Evolutionary conservation across 768 basidiomycete species (phyloP).

Genomic region (Pisolithus sp.): DNA sequence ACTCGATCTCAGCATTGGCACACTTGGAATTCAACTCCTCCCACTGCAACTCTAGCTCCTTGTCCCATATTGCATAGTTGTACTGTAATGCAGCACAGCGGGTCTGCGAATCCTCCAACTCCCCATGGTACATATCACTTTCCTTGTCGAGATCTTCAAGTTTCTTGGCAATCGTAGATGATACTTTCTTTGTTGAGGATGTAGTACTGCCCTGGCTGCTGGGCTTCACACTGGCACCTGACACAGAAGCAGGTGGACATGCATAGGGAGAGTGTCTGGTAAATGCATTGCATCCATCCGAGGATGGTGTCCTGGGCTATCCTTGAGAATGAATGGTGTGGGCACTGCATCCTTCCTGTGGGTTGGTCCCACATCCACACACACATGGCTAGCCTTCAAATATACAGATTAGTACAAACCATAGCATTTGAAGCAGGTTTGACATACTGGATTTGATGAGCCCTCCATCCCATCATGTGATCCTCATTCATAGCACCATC

Average conservation of each 20-base stretch:
- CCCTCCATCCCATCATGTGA: not conserved
- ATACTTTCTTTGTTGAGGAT: not conserved
- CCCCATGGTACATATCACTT: not conserved
- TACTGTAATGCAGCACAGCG: not conserved
- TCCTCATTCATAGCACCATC: not conserved
- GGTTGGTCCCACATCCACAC: not conserved
- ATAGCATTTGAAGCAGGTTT: not conserved
- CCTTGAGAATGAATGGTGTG: not conserved
- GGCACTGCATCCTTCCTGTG: not conserved
- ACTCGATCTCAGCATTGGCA: constrained; percentile 1
- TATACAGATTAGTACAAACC: not conserved
- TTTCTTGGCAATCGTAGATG: not conserved
- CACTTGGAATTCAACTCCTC: not conserved
- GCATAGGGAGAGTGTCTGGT: constrained; percentile 1
- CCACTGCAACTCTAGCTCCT: constrained; percentile 4
- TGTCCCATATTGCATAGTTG: constrained; percentile 1
- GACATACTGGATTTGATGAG: not conserved
- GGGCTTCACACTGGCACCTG: not conserved
- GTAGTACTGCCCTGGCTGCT: not conserved
- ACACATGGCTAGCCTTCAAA: not conserved
- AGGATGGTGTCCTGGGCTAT: not conserved
- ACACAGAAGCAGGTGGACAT: not conserved
- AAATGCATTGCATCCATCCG: not conserved
- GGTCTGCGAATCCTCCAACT: not conserved
- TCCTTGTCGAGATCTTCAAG: constrained; percentile 3